phyloP scores from a whole-genome alignment of 2,329 filamentous ascomycete genomes.

The Dothistroma septosporum region DNA sequence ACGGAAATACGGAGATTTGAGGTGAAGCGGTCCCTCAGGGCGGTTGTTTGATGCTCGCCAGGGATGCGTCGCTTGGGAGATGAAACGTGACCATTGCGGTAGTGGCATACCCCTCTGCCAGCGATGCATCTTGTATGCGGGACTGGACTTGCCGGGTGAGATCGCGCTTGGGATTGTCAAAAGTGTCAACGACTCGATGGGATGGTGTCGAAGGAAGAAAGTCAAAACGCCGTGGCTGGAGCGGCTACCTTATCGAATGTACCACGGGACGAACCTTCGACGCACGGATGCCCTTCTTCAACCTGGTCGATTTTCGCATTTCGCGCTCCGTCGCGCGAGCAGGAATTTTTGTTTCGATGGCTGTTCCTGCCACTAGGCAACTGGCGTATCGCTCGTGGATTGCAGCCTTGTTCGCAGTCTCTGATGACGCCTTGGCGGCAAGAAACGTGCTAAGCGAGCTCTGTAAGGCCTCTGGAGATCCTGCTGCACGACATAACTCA shows the following conservation, averaged over 20 bases:
- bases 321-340: not conserved
- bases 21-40: slow-evolving; percentile 13
- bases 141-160: not conserved
- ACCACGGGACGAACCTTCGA: too few species aligned
- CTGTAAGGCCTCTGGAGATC: slow-evolving; percentile 4
- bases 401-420: too few species aligned
- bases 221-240: not conserved
- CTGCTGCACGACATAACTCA: slow-evolving; percentile 17
- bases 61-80: slow-evolving; percentile 19
- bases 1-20: slow-evolving; percentile 22
- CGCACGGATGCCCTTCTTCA: not conserved
- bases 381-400: not conserved
- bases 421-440: too few species aligned
- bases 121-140: not conserved
- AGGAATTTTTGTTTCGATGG: not conserved
- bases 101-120: not conserved
- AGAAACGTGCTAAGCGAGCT: slow-evolving; percentile 9
- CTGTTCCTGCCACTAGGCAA: not conserved
- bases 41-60: slow-evolving; percentile 21
- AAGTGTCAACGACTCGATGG: not conserved
- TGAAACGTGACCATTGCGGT: slow-evolving; percentile 12
- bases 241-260: too few species aligned
- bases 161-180: not conserved
- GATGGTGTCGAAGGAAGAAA: not conserved
- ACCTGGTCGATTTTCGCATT: not conserved